Conservation (phyloP, 495 filamentous ascomycete genomes). For the Tuber umbilicatum region DNA sequence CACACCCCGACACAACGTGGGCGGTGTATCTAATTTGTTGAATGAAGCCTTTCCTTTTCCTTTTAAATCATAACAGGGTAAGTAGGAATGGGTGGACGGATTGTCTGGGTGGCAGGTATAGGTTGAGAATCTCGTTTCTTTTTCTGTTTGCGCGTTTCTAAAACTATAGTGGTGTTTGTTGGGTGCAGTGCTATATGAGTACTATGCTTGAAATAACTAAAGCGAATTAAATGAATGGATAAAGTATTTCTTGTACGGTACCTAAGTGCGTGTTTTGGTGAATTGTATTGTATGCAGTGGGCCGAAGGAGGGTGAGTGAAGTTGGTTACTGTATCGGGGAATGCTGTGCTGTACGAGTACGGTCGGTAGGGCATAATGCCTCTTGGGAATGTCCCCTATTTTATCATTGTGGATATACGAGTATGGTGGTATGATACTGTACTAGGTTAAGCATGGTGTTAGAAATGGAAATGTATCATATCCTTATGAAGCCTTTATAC, state of each 20-base stretch:
- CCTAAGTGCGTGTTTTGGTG: background rate
- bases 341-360: background rate
- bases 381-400: background rate
- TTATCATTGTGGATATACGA: background rate
- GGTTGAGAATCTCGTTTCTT: constrained; percentile 17
- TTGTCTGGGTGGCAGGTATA: constrained; percentile 1
- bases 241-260: background rate
- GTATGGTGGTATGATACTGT: no score
- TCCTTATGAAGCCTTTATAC: background rate
- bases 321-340: background rate
- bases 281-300: background rate
- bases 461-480: background rate
- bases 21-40: background rate
- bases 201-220: background rate
- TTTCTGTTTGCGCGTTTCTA: constrained; percentile 3
- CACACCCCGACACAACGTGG: background rate
- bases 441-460: background rate
- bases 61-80: background rate
- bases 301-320: background rate
- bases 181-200: background rate
- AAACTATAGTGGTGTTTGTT: background rate
- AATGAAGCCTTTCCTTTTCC: background rate
- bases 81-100: background rate
- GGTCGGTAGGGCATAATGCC: no score
- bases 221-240: background rate